A percentile compares a stretch with the other conserved stretches of the same genome.
Conservation (phyloP, 2,329 filamentous ascomycete species). For the Cercospora brassicicola region DNA sequence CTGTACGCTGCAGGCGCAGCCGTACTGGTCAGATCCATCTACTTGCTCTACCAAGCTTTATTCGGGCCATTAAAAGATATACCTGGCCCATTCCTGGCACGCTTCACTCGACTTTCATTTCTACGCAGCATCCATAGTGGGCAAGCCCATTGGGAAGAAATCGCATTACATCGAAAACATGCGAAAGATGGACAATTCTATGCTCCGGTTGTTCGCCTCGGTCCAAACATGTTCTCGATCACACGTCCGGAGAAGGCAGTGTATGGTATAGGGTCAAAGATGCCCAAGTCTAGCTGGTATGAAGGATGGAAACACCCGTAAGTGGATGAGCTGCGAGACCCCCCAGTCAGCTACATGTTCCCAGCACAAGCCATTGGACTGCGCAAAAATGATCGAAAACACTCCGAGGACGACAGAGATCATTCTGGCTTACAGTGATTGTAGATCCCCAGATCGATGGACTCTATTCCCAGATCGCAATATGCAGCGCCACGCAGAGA, state of each 20-base stretch:
- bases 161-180: constrained; percentile 27
- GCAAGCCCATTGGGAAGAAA: constrained; percentile 27
- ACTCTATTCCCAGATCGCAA: constrained; percentile 24
- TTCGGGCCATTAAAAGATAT: constrained; percentile 22
- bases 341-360: not conserved
- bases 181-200: constrained; percentile 21
- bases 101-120: constrained; percentile 30
- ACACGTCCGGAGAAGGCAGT: constrained; percentile 22
- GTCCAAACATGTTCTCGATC: constrained; percentile 29
- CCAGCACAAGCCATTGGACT: not conserved
- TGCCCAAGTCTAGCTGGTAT: constrained; percentile 32
- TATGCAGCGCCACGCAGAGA: constrained; percentile 24
- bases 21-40: not conserved
- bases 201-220: constrained; percentile 28
- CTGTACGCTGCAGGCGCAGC: constrained; percentile 6
- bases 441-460: constrained; percentile 18
- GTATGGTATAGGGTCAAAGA: constrained; percentile 27
- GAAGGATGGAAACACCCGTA: constrained; percentile 21
- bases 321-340: not conserved
- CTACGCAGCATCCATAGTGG: constrained; percentile 26
- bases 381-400: not conserved
- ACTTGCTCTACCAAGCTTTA: constrained; percentile 2
- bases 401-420: not conserved
- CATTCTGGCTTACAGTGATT: not conserved
- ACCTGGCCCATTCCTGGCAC: constrained; percentile 27